Conservation (phyloP, 2,329 filamentous ascomycete genomes). For the Paecilomyces formosus region DNA sequence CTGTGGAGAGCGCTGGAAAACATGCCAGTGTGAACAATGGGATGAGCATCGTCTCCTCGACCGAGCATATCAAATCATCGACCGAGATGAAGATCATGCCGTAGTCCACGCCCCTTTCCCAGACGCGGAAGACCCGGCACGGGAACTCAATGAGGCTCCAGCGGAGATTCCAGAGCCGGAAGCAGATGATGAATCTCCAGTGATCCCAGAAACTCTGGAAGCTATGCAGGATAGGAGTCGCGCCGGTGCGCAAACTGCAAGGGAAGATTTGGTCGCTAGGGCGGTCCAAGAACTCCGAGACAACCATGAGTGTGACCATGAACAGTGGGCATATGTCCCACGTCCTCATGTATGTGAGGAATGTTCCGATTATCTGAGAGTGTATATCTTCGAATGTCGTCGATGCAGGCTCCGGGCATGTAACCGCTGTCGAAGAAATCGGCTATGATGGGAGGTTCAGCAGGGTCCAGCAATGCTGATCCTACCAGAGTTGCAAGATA, state of each 20-base stretch:
- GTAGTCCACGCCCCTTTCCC: not conserved
- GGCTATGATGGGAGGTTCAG: conserved; percentile 28
- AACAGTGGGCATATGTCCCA: conserved; percentile 25
- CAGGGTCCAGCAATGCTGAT: too few species aligned
- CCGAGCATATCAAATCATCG: conserved; percentile 26
- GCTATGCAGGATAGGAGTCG: too few species aligned
- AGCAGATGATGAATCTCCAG: not conserved
- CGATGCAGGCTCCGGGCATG: conserved; percentile 42
- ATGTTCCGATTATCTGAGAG: conserved; percentile 32
- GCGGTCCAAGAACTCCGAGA: conserved; percentile 14
- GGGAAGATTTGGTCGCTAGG: not conserved
- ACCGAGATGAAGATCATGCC: conserved; percentile 14
- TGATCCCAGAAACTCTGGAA: not conserved
- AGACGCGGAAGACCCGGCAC: not conserved
- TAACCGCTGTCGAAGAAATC: conserved; percentile 40
- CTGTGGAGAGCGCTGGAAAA: conserved; percentile 39
- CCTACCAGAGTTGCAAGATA: too few species aligned
- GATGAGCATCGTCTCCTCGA: conserved; percentile 26
- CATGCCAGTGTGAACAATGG: conserved; percentile 34
- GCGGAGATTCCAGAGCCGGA: not conserved
- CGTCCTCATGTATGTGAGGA: conserved; percentile 37
- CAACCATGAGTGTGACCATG: conserved; percentile 37
- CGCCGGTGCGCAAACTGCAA: too few species aligned
- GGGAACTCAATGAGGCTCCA: not conserved
- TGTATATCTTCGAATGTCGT: conserved; percentile 42